These are phyloP conservation scores for Cryptococcus depauperatus DNA, from an alignment of 1,284 basidiomycete genomes.

Conservation along the genomic window DNA sequence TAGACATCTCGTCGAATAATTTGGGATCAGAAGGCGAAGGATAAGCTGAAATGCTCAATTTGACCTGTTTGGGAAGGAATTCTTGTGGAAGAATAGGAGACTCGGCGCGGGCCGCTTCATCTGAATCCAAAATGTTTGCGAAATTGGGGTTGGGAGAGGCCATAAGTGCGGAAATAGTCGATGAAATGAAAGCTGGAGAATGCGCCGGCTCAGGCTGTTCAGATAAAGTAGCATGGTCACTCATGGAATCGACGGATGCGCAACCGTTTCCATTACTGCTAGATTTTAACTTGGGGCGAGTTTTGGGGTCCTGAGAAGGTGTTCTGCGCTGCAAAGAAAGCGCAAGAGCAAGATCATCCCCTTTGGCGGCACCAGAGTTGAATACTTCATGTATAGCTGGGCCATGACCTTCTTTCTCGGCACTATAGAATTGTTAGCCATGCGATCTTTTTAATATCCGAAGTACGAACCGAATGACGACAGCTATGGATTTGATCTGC, in stretches of 20 bases:
- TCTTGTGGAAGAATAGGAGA: not conserved
- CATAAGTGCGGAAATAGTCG: too few species aligned
- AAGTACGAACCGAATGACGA: constrained; percentile 23
- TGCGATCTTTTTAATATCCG: not conserved
- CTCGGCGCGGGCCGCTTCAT: not conserved
- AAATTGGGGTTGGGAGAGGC: too few species aligned
- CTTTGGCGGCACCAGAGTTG: constrained; percentile 12
- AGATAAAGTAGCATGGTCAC: too few species aligned
- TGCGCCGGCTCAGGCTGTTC: too few species aligned
- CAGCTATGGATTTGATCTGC: constrained; percentile 30
- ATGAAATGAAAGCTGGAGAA: too few species aligned
- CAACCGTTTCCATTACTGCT: too few species aligned
- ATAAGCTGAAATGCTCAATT: not conserved
- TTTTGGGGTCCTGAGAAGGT: not conserved
- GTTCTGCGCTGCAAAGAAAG: constrained; percentile 11
- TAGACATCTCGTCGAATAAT: not conserved
- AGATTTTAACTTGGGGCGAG: not conserved
- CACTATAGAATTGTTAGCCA: constrained; percentile 10
- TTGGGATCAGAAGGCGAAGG: not conserved
- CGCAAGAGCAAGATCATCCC: constrained; percentile 23
- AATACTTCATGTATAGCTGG: constrained; percentile 21
- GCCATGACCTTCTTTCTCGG: constrained; percentile 26
- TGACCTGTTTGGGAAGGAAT: not conserved
- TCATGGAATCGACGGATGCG: too few species aligned
- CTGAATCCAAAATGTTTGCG: too few species aligned